These are phyloP conservation scores for Grigorovia yakushimaensis DNA, from an alignment of 805 yeast species.

Conservation along the genomic window DNA sequence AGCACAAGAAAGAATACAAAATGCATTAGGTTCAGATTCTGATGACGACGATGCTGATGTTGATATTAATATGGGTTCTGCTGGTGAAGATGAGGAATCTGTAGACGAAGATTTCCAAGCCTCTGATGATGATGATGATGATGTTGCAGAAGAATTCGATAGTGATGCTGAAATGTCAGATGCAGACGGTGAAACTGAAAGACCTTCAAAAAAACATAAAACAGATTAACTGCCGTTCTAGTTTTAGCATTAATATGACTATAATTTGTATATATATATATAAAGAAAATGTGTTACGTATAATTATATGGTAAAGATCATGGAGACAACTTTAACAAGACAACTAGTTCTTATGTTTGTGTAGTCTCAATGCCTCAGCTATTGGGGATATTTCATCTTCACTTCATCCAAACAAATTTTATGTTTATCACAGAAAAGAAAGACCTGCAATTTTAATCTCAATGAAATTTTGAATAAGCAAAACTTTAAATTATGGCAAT, in stretches of 20 bases:
- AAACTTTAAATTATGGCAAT: too few species aligned
- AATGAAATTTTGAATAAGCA: neutral
- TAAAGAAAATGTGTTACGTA: neutral
- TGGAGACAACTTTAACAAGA: too few species aligned
- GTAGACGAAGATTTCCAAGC: conserved; percentile 76
- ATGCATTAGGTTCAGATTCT: conserved; percentile 57
- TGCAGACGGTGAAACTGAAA: conserved; percentile 26
- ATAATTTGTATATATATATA: too few species aligned
- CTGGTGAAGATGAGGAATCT: conserved; percentile 78
- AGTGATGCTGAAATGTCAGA: conserved; percentile 39
- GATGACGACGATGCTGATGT: conserved; percentile 34
- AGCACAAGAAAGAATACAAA: conserved; percentile 70
- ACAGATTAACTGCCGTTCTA: too few species aligned
- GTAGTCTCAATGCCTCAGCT: too few species aligned
- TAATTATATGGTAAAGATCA: too few species aligned
- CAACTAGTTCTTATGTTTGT: too few species aligned
- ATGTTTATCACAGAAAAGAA: too few species aligned
- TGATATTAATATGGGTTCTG: conserved; percentile 43
- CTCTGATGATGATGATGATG: conserved; percentile 41
- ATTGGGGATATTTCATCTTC: too few species aligned
- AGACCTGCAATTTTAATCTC: neutral
- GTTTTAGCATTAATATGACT: neutral
- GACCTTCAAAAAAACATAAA: conserved; percentile 33
- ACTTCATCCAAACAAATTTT: too few species aligned
- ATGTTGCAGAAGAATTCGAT: conserved; percentile 77